Percentiles rank a stretch among this genome's conserved stretches.
Conservation (phyloP, 352 stramenopile species). For the Pilasporangium apinafurcum region DNA sequence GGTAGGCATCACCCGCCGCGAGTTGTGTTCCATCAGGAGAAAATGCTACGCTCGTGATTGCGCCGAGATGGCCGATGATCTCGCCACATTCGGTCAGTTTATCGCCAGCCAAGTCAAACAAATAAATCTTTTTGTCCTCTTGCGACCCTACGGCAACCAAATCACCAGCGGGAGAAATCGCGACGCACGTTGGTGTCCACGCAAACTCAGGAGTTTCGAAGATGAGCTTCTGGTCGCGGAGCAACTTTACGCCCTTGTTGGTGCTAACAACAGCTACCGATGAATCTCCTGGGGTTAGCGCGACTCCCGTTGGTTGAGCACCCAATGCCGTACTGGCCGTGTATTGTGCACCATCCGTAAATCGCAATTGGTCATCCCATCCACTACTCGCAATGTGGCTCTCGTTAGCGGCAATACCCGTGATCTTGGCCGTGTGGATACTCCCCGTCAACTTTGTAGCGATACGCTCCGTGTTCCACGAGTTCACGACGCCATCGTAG, state of each 20-base stretch:
- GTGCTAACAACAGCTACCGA: constrained; percentile 58
- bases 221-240: constrained; percentile 60
- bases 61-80: constrained; percentile 67
- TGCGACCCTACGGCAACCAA: constrained; percentile 72
- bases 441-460: constrained; percentile 30
- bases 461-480: constrained; percentile 80
- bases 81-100: constrained; percentile 56
- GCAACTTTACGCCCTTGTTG: constrained; percentile 81
- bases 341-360: constrained; percentile 55
- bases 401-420: constrained; percentile 60
- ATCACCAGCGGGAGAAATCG: constrained; percentile 62
- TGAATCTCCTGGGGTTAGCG: constrained; percentile 34
- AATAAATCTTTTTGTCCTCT: constrained; percentile 84
- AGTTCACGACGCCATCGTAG: constrained; percentile 91
- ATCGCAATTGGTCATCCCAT: constrained; percentile 90
- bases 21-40: constrained; percentile 80
- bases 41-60: constrained; percentile 75
- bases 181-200: constrained; percentile 74
- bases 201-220: constrained; percentile 73
- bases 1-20: constrained; percentile 82
- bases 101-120: constrained; percentile 73
- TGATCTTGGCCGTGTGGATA: constrained; percentile 74
- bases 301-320: constrained; percentile 65
- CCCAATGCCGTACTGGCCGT: constrained; percentile 49
- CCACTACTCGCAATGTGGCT: constrained; percentile 75